These are phyloP conservation scores for Cyclotella baltica DNA, from an alignment of 108 stramenopile genomes.

Conservation along the genomic window DNA sequence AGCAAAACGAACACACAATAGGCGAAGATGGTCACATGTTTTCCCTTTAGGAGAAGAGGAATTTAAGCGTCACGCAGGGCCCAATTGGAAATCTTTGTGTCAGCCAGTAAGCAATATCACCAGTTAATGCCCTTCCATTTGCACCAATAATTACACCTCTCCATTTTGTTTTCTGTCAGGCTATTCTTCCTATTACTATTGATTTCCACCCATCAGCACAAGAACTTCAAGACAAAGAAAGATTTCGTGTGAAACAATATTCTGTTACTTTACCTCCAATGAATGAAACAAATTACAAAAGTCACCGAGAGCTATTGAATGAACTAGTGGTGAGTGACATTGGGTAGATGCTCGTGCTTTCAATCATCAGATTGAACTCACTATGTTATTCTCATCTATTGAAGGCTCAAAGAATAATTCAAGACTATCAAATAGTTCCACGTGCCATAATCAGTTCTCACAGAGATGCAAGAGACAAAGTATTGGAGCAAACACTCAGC, in stretches of 20 bases:
- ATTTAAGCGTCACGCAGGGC: slow-evolving; percentile 87
- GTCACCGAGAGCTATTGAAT: slow-evolving; percentile 72
- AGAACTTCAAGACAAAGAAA: slow-evolving; percentile 72
- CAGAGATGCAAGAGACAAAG: slow-evolving; percentile 52
- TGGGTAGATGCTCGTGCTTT: neutral
- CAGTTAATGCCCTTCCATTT: too few species aligned
- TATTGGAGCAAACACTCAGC: slow-evolving; percentile 59
- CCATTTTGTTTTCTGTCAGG: too few species aligned
- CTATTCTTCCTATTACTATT: slow-evolving; percentile 95
- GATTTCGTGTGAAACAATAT: slow-evolving; percentile 79
- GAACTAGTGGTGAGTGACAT: slow-evolving; percentile 67
- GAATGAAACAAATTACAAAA: slow-evolving; percentile 74
- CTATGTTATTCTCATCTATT: neutral
- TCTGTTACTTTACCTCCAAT: slow-evolving; percentile 78
- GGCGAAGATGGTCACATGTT: slow-evolving; percentile 96
- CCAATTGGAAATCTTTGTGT: slow-evolving; percentile 96
- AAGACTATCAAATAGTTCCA: slow-evolving; percentile 89
- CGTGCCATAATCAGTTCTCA: slow-evolving; percentile 55
- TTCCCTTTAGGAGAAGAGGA: slow-evolving; percentile 90
- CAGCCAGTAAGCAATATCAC: too few species aligned
- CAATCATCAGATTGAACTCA: neutral
- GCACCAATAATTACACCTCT: too few species aligned
- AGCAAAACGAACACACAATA: slow-evolving; percentile 93
- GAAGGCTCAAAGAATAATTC: slow-evolving; percentile 32
- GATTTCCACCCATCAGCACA: slow-evolving; percentile 94